These are phyloP conservation scores for Fraxinus dipetala DNA, from an alignment of 305 asterid genomes.

Conservation along the genomic window DNA sequence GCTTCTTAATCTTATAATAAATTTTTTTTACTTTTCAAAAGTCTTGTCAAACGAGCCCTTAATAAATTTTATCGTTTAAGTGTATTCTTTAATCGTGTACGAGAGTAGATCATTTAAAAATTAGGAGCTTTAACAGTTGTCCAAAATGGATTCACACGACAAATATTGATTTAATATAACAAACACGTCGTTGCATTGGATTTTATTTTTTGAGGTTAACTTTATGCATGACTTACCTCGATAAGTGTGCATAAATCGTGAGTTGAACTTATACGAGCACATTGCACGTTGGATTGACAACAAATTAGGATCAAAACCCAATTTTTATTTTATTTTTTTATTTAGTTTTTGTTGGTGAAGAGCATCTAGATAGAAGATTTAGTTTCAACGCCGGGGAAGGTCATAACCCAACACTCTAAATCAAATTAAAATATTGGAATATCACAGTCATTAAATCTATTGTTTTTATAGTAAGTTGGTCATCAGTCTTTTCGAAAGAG, in stretches of 20 bases:
- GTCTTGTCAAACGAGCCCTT: neutral
- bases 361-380: neutral
- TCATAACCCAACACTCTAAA: neutral
- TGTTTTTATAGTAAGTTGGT: neutral
- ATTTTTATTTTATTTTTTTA: neutral
- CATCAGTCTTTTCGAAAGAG: neutral
- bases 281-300: neutral
- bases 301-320: neutral
- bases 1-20: neutral
- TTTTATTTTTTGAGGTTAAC: neutral
- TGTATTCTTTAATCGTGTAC: neutral
- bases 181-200: neutral
- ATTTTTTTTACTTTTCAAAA: neutral
- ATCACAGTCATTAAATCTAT: neutral
- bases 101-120: neutral
- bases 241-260: neutral
- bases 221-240: neutral
- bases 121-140: neutral
- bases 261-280: conserved; percentile 6
- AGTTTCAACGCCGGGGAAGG: conserved; percentile 29
- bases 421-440: neutral
- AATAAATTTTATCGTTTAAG: neutral
- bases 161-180: neutral
- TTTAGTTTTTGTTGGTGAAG: neutral
- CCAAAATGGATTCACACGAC: neutral